These are phyloP conservation scores for Metrosideros polymorpha DNA, from an alignment of 441 rosid species.

Conservation along the genomic window DNA sequence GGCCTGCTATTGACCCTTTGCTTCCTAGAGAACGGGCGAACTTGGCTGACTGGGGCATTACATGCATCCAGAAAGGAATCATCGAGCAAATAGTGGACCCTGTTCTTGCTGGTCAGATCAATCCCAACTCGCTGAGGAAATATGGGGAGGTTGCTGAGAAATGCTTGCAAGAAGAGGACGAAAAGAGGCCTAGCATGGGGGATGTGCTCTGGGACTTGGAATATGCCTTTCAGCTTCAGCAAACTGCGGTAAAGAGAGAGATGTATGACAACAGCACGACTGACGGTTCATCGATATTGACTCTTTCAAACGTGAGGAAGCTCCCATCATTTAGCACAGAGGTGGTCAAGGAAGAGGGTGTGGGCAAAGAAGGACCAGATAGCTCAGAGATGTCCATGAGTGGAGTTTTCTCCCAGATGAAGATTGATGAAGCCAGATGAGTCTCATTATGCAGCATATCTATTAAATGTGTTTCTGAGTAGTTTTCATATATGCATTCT, in stretches of 20 bases:
- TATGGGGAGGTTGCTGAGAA: constrained; percentile 28
- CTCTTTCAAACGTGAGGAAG: neutral
- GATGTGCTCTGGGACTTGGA: constrained; percentile 50
- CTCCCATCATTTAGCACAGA: constrained; percentile 14
- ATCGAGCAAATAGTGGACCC: constrained; percentile 38
- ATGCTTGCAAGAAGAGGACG: constrained; percentile 27
- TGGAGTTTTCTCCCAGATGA: neutral
- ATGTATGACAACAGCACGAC: constrained; percentile 18
- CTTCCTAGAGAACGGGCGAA: constrained; percentile 30
- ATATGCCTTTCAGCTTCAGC: constrained; percentile 34
- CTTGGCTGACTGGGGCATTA: constrained; percentile 43
- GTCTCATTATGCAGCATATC: neutral
- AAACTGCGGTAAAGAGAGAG: constrained; percentile 9
- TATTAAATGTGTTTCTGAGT: neutral
- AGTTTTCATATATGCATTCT: neutral
- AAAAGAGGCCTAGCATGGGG: constrained; percentile 32
- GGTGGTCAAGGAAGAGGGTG: neutral
- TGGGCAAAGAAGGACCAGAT: neutral
- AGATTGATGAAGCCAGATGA: neutral
- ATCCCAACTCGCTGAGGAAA: constrained; percentile 30
- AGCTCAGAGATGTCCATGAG: neutral
- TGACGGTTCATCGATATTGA: constrained; percentile 8
- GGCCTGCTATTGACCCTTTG: constrained; percentile 17
- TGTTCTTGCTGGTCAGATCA: constrained; percentile 18
- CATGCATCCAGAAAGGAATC: constrained; percentile 16